Base-by-base conservation (phyloP, 257 asterid species). In the Salvia miltiorrhiza region DNA sequence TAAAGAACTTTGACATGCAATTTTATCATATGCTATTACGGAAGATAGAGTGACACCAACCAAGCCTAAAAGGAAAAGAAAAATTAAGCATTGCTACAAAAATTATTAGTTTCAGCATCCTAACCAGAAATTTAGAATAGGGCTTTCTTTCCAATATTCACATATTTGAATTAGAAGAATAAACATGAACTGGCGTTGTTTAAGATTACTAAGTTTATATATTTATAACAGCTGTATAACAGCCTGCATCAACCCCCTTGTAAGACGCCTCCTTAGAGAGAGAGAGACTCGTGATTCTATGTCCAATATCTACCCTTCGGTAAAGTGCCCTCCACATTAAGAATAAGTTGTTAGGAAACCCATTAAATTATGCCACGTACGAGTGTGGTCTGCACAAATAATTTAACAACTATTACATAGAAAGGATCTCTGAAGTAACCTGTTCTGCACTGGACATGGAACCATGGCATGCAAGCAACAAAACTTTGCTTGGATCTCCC, bases 381-480 rank as follows among this genome's bases (percentile, higher is more conserved):
- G n/a, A 50, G 32, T 40, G 58, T 59, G 61, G 40, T 48, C 63
- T 35, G 7, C 35, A 30, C 50, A 23, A 44, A 59, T 28, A 69
- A 73, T 65, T 63, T 60, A 44, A 62, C 70, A 77, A 68, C 47
- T 73, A 71, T 48, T 43, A 69, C 28, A 72, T 37, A 50, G 30
- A 32, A 45, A 45, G 56, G 60, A 62, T 28, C 28, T 3, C 40
- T 65, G 37, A 32, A 61, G 65, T 76, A 66, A 93, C 98, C 96
- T 93, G 98, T 78, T 93, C 98, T 57, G 84, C 80, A 84, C 83
- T 88, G 84, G 92, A 93, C 98, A 93, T 93, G 48, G 97, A 87
- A 70, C 98, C 97, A 70, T 93, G 98, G 85, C 97, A 93, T 69
- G 96, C 88, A 81, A 93, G 73, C 80, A 93, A 69, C 62, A 88